Evolutionary conservation across 768 basidiomycete species (phyloP).

Genomic region (Pulveroboletus ravenelii): DNA sequence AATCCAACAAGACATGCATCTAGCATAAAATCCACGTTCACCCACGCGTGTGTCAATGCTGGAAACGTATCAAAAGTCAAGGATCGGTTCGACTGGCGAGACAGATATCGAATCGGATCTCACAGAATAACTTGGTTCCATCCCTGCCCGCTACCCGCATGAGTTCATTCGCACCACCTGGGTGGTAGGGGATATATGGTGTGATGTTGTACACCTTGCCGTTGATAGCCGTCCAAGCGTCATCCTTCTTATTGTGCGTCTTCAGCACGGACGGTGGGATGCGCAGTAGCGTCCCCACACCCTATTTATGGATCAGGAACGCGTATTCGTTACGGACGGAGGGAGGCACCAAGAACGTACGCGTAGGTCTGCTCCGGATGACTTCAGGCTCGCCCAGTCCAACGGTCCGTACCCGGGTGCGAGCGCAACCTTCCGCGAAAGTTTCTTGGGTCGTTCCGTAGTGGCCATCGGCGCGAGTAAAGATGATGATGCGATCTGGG

Average conservation of each 20-base stretch:
- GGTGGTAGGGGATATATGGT: constrained; percentile 86
- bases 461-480: constrained; percentile 61
- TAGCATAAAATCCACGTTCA: constrained; percentile 94
- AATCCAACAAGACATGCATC: constrained; percentile 92
- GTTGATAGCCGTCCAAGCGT: constrained; percentile 90
- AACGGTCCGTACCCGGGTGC: constrained; percentile 88
- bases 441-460: constrained; percentile 50
- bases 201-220: constrained; percentile 98
- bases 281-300: constrained; percentile 61
- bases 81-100: constrained; percentile 1
- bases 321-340: neutral
- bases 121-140: constrained; percentile 92
- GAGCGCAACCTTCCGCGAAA: constrained; percentile 80
- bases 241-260: constrained; percentile 73
- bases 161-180: constrained; percentile 90
- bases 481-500: constrained; percentile 33
- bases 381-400: constrained; percentile 90
- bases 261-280: constrained; percentile 76
- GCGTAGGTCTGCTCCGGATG: constrained; percentile 73
- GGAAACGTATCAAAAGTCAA: neutral
- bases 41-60: constrained; percentile 95
- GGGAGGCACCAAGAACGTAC: constrained; percentile 37
- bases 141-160: constrained; percentile 95
- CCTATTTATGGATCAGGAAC: constrained; percentile 38
- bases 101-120: constrained; percentile 25